These are phyloP conservation scores for Claviceps paspali DNA, from an alignment of 2,329 filamentous ascomycete genomes.

Conservation along the genomic window DNA sequence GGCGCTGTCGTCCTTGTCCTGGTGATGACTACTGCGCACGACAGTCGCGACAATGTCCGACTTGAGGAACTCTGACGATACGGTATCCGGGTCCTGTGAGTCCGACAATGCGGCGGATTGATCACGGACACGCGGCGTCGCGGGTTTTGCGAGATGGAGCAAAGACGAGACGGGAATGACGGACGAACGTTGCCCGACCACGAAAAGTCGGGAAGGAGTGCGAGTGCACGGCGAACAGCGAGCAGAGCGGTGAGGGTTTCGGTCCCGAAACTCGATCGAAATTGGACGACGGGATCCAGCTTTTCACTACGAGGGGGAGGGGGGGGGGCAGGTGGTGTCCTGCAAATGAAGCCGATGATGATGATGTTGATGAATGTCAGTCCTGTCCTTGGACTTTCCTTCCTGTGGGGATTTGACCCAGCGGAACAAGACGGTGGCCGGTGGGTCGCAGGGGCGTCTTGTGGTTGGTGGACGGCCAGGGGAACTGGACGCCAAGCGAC, in stretches of 20 bases:
- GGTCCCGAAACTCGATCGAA: too few relatives aligned
- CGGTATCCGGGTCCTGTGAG: constrained; percentile 17
- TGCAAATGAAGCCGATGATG: constrained; percentile 5
- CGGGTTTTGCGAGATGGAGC: constrained; percentile 2
- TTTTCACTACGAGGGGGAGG: too few relatives aligned
- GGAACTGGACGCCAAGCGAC: too few relatives aligned
- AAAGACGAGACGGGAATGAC: neutral
- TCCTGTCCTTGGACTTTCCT: too few relatives aligned
- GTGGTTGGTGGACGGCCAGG: neutral
- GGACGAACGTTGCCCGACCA: too few relatives aligned
- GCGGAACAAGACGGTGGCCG: too few relatives aligned
- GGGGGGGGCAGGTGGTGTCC: neutral
- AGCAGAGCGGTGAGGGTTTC: neutral
- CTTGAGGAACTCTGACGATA: constrained; percentile 19
- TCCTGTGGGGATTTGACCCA: too few relatives aligned
- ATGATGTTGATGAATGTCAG: too few relatives aligned
- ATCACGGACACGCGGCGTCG: constrained; percentile 8
- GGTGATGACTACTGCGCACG: constrained; percentile 13
- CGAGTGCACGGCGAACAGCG: neutral
- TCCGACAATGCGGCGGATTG: constrained; percentile 24
- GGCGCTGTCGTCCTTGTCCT: too few relatives aligned
- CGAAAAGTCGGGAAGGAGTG: neutral
- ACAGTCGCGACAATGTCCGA: constrained; percentile 17
- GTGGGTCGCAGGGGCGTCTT: neutral
- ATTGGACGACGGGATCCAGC: too few relatives aligned